phyloP scores from a whole-genome alignment of 225 moss, liverwort and hornwort genomes.

The Sphagnum tenellum region DNA sequence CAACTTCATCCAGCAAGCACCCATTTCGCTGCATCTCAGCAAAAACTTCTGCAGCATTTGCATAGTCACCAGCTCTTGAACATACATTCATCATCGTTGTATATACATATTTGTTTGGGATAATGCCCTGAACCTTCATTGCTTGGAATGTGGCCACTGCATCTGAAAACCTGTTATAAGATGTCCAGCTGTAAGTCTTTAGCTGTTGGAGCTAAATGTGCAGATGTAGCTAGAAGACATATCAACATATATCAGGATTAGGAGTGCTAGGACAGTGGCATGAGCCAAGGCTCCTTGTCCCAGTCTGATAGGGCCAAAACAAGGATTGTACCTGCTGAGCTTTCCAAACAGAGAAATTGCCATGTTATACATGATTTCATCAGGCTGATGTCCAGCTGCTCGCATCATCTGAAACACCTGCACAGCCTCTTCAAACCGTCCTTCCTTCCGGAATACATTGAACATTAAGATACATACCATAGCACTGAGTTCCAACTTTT shows the following conservation, averaged over 20 bases:
- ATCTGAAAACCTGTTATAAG: slow-evolving; percentile 26
- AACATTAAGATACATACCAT: slow-evolving; percentile 55
- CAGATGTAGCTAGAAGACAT: no score
- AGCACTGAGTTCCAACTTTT: slow-evolving; percentile 47
- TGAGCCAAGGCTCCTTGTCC: no score
- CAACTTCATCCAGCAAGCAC: slow-evolving; percentile 76
- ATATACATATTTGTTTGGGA: slow-evolving; percentile 70
- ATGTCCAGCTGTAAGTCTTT: background rate
- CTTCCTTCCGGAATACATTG: slow-evolving; percentile 56
- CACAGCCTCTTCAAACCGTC: slow-evolving; percentile 57
- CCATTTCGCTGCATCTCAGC: slow-evolving; percentile 63
- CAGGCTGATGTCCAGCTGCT: slow-evolving; percentile 43
- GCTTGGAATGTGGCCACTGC: slow-evolving; percentile 51
- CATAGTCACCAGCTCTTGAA: slow-evolving; percentile 69
- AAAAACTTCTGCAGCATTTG: slow-evolving; percentile 62
- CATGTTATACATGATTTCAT: slow-evolving; percentile 72
- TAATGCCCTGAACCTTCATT: slow-evolving; percentile 67
- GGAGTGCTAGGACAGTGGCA: no score
- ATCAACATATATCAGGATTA: no score
- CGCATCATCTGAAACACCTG: slow-evolving; percentile 57
- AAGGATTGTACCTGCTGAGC: slow-evolving; percentile 39
- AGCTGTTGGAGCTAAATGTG: no score
- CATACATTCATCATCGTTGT: slow-evolving; percentile 88
- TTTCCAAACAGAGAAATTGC: slow-evolving; percentile 66
- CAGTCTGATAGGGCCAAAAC: no score